Conservation (phyloP, 1,284 basidiomycete genomes). For the Pascua sp. region DNA sequence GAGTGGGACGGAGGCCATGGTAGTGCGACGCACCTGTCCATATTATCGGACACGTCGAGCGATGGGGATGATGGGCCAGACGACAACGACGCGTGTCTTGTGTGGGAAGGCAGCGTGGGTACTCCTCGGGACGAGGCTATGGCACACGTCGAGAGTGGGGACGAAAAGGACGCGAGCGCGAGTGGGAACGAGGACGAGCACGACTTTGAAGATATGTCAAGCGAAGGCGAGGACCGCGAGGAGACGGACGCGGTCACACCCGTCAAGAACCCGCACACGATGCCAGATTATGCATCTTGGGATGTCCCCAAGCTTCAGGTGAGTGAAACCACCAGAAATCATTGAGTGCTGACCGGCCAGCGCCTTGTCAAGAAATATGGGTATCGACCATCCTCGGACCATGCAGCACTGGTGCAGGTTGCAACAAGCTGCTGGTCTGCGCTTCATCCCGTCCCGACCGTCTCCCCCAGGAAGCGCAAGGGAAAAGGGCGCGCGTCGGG, state of each 20-base stretch:
- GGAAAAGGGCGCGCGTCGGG: not conserved
- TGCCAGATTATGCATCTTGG: slow-evolving; percentile 43
- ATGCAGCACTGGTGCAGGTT: slow-evolving; percentile 28
- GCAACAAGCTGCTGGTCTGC: slow-evolving; percentile 43
- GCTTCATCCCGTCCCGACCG: slow-evolving; percentile 24
- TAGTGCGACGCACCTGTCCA: not conserved
- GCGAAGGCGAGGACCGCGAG: not conserved
- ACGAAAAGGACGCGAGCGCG: not conserved
- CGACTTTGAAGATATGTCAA: slow-evolving; percentile 2
- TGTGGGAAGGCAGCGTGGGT: slow-evolving; percentile 11
- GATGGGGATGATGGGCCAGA: not conserved
- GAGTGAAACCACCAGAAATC: slow-evolving; percentile 1
- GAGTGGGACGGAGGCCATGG: no score
- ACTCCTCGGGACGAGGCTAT: not conserved
- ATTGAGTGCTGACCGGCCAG: not conserved
- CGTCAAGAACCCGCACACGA: not conserved
- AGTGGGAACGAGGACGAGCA: slow-evolving; percentile 17
- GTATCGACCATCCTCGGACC: slow-evolving; percentile 30
- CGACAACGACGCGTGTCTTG: slow-evolving; percentile 26
- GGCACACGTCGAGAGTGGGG: not conserved
- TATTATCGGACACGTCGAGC: not conserved
- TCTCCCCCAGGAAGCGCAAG: slow-evolving; percentile 1
- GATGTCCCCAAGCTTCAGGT: slow-evolving; percentile 37
- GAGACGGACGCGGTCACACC: slow-evolving; percentile 12
- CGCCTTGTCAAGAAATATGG: slow-evolving; percentile 29